Conservation (phyloP, 257 asterid genomes). For the Fraxinus quadrangulata region DNA sequence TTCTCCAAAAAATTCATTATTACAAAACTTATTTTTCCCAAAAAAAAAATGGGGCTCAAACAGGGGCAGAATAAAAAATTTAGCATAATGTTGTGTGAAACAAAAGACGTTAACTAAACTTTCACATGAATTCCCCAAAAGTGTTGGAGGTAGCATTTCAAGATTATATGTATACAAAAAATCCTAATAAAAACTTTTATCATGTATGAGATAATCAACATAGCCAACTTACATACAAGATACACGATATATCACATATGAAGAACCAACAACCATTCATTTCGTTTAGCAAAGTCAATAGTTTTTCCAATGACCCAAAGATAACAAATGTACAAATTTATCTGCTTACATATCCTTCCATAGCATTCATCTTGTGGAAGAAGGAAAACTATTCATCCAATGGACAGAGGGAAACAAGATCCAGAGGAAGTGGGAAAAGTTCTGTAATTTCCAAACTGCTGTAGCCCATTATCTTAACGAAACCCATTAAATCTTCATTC, state of each 20-base stretch:
- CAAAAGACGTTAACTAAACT: not conserved
- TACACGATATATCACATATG: no score
- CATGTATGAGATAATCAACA: not conserved
- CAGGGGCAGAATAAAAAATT: not conserved
- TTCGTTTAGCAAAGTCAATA: constrained; percentile 6
- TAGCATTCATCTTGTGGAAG: not conserved
- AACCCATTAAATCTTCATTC: not conserved
- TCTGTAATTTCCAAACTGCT: no score
- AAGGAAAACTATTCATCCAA: not conserved
- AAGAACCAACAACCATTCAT: not conserved
- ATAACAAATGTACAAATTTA: not conserved
- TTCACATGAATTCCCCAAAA: not conserved
- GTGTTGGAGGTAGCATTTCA: not conserved
- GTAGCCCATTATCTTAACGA: no score
- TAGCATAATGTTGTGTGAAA: not conserved
- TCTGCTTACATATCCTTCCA: not conserved
- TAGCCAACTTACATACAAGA: no score
- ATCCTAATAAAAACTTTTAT: not conserved
- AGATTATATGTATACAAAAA: not conserved
- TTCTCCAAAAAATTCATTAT: no score
- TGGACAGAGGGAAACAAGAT: not conserved
- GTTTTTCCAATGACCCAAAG: not conserved
- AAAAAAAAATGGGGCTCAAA: no score
- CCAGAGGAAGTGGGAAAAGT: not conserved
- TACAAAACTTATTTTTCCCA: no score